Base-by-base conservation (phyloP, 306 rosid genomes). In the Ormosia emarginata region DNA sequence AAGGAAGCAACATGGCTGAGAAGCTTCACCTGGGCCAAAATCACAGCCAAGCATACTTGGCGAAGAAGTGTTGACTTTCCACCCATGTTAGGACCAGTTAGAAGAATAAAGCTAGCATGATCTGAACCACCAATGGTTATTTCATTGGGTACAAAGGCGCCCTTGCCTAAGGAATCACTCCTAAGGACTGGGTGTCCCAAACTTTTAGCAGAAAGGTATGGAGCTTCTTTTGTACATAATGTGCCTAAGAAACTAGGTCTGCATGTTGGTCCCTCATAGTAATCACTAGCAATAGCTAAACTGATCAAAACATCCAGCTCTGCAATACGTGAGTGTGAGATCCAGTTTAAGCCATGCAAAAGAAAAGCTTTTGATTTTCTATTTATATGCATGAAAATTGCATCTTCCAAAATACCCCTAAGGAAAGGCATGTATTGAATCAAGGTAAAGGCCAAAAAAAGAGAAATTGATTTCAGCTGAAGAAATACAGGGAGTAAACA, bases 51-150 rank as follows among this genome's bases (percentile, higher is more conserved):
- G 91, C 98, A 93, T 81, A 95, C 98, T 90, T 95, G 99, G 79
- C 97, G 97, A 87, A 95, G 95, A 78, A 95, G 92, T 34, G 99
- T 95, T 53, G 99, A 93, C 89, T 93, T 95, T 78, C 99, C 99
- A 86, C 99, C 99, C 99, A 95, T 93, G 86, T 95, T 95, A 56
- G 99, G 99, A 82, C 98, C 99, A 52, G 98, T 95, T 50, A 95
- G 91, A 79, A 95, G 97, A 78, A 91, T 85, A 76, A 93, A 92
- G 87, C 84, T 89, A 55, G 98, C 87, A 80, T 81, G 84, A 74
- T 77, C 81, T 75, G 96, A 78, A 80, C 99, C 98, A 83, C 99
- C 97, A 66, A 95, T 85, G 5, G 79, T 82, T 80, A 95, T 52
- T 68, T 93, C 91, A 52, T 95, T 93, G 74, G 97, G 92, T 34